Evolutionary conservation across 768 basidiomycete genomes (phyloP).

Genomic region (Collybia sordida): DNA sequence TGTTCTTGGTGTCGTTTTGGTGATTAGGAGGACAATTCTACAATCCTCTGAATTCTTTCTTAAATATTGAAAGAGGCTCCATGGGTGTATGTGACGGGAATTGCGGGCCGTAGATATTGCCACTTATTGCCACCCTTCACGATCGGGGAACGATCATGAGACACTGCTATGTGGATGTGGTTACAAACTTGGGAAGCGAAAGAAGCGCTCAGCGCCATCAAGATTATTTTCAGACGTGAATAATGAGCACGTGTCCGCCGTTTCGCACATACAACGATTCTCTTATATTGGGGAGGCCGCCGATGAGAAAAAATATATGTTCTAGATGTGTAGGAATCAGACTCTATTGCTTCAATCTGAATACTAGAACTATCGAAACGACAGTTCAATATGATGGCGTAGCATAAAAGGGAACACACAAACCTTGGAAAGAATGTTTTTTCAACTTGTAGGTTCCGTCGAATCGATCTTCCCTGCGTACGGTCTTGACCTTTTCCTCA

Average conservation of each 20-base stretch:
- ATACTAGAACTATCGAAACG: conserved; percentile 7
- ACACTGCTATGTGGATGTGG: neutral
- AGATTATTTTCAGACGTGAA: neutral
- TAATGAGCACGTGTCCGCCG: neutral
- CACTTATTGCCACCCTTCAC: neutral
- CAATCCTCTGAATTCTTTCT: neutral
- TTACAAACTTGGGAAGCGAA: neutral
- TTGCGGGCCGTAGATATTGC: neutral
- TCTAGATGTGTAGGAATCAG: no score
- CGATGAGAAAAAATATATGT: no score
- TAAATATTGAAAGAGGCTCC: neutral
- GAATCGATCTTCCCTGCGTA: conserved; percentile 27
- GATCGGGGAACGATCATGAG: conserved; percentile 2
- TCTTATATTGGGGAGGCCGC: no score
- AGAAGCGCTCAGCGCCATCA: neutral
- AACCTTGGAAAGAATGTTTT: conserved; percentile 49
- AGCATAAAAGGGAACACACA: conserved; percentile 5
- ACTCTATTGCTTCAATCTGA: neutral
- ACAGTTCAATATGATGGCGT: neutral
- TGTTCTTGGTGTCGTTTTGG: neutral
- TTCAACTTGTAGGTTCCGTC: conserved; percentile 35
- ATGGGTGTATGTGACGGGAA: neutral
- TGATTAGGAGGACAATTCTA: neutral
- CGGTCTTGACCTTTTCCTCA: conserved; percentile 38
- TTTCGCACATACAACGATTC: neutral